Percentiles rank a stretch among this genome's conserved stretches.
Conservation (phyloP, 768 basidiomycete genomes). For the Russula emetica region DNA sequence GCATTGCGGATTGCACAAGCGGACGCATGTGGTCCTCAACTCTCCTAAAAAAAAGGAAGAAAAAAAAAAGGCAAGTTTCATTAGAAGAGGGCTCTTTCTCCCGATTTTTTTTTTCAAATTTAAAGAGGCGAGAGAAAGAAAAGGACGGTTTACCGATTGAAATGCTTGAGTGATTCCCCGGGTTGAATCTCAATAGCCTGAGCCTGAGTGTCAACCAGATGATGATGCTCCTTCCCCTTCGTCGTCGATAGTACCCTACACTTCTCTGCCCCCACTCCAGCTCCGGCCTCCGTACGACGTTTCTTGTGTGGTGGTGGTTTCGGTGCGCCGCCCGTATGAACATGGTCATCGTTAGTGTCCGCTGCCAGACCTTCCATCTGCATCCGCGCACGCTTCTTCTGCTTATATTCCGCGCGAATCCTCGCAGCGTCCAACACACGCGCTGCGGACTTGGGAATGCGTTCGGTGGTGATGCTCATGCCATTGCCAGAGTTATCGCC, state of each 20-base stretch:
- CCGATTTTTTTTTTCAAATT: too few relatives aligned
- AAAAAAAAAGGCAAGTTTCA: too few relatives aligned
- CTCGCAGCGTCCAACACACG: conserved; percentile 61
- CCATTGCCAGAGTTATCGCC: background rate
- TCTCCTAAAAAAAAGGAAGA: conserved; percentile 42
- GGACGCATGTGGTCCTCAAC: conserved; percentile 71
- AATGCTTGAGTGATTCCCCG: conserved; percentile 70
- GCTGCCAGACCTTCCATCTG: conserved; percentile 36
- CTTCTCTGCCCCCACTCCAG: conserved; percentile 26
- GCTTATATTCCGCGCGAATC: conserved; percentile 52
- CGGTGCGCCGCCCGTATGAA: background rate
- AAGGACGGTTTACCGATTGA: conserved; percentile 55
- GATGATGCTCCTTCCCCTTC: background rate
- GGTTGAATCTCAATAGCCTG: conserved; percentile 44
- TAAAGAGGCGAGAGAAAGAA: background rate
- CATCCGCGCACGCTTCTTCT: conserved; percentile 21
- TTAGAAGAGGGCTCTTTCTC: background rate
- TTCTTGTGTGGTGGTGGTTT: background rate
- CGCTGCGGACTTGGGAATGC: conserved; percentile 62
- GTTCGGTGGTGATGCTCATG: conserved; percentile 43
- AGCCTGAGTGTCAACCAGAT: conserved; percentile 24
- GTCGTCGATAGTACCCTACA: background rate
- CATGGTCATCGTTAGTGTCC: conserved; percentile 29
- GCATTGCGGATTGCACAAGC: conserved; percentile 56
- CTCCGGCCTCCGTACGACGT: conserved; percentile 33